Evolutionary conservation across 176 grass and related monocot species (phyloP), one percentile per base, ranked within the genome.

Genomic region (Cymbopogon citratus): DNA sequence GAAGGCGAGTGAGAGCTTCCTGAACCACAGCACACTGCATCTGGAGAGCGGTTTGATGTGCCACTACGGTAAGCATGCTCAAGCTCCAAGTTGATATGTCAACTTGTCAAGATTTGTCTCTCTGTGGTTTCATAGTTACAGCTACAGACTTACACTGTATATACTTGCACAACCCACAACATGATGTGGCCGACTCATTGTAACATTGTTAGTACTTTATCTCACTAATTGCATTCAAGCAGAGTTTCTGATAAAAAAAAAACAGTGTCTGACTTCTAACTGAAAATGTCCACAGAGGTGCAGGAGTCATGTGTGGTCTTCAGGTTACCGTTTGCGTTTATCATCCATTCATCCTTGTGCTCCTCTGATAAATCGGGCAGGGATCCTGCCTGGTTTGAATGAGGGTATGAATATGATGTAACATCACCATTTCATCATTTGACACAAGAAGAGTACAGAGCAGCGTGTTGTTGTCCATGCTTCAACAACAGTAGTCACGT

Each of bases 1-100:
- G 66, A 86, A 84, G 87, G 70, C 29, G 4, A 81, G 25, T 8
- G 44, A 93, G 21, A 21, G 69, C 51, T 83, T 90, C 61, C 60
- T 90, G 21, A 61, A 44, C 11, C 48, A 69, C 40, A 87, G 77
- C 28, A 15, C 28, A 13, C 40, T 43, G 56, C 72, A 65, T 12
- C 49, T 45, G 69, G 57, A 79, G 57, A 85, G 73, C 29, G 11
- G 70, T 26, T 29, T 79, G 60, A 54, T 19, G n/a, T 43, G 61
- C 35, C 74, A 51, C 2, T 5, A 21, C 4, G 43, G 77, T 79
- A 79, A 6, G 59, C 59, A 45, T 78, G 15, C n/a, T 27, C 6
- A 9, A 48, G 40, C 11, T 41, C 34, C 33, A 14, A 62, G 12
- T 76, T 57, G 28, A 57, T 56, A 15, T n/a, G n/a, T n/a, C n/a